phyloP scores from a whole-genome alignment of 1,139 yeast species.

The Wickerhamomyces sp. region DNA sequence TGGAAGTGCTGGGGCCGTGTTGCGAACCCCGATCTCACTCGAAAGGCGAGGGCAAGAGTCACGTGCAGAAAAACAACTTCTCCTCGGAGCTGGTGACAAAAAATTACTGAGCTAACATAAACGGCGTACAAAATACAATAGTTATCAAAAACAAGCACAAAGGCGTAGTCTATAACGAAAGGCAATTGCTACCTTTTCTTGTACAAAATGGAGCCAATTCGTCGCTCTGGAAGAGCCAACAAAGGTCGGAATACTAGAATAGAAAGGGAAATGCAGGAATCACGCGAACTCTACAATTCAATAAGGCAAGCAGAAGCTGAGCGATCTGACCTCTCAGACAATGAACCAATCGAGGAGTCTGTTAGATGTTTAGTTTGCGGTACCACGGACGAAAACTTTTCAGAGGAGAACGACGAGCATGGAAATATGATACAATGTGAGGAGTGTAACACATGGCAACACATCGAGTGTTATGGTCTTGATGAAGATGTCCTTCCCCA shows the following conservation, averaged over 20 bases:
- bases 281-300: conserved; percentile 13
- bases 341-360: conserved; percentile 9
- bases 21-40: no score
- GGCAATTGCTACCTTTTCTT: no score
- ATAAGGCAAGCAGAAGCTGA: neutral
- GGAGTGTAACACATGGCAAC: conserved; percentile 80
- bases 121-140: no score
- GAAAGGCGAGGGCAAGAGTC: no score
- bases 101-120: no score
- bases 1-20: no score
- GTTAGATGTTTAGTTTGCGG: conserved; percentile 63
- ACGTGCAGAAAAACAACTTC: no score
- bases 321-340: no score
- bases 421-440: conserved; percentile 74
- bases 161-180: no score
- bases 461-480: conserved; percentile 65
- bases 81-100: no score
- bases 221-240: conserved; percentile 38
- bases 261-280: conserved; percentile 22
- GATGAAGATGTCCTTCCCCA: conserved; percentile 36
- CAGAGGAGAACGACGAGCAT: conserved; percentile 57
- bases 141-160: no score
- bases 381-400: conserved; percentile 55
- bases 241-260: conserved; percentile 36
- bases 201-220: no score